phyloP scores from a whole-genome alignment of 805 yeast species.

The Cyberlindnera mrakii region DNA sequence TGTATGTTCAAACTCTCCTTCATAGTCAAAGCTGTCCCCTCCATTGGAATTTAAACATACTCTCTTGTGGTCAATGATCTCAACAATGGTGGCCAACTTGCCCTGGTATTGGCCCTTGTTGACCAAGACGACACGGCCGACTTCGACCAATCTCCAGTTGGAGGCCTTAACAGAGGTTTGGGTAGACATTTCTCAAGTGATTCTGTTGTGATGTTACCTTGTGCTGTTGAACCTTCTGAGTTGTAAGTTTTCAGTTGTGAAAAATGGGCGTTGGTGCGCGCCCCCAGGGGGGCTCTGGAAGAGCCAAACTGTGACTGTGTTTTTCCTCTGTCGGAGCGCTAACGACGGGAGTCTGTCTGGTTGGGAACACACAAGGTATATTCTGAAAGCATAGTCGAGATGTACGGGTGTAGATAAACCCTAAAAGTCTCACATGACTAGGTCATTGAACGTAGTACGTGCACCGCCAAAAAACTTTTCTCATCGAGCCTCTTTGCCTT shows the following conservation, averaged over 20 bases:
- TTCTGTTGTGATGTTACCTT: background rate
- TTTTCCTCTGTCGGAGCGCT: background rate
- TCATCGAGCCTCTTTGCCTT: background rate
- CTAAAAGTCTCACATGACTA: no score
- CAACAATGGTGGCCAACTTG: slow-evolving; percentile 95
- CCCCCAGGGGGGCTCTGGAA: background rate
- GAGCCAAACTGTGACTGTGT: no score
- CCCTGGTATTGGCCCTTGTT: slow-evolving; percentile 67
- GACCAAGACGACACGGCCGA: slow-evolving; percentile 96
- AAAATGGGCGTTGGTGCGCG: background rate
- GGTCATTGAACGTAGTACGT: background rate
- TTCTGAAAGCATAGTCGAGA: background rate
- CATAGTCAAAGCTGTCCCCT: background rate
- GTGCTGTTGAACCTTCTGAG: background rate
- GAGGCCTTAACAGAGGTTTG: slow-evolving; percentile 84
- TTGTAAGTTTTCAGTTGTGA: slow-evolving; percentile 1
- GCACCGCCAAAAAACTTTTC: background rate
- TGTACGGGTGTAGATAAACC: background rate
- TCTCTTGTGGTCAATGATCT: slow-evolving; percentile 98
- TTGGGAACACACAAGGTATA: background rate
- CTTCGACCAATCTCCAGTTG: slow-evolving; percentile 99
- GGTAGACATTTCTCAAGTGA: slow-evolving; percentile 47
- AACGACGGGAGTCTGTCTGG: background rate
- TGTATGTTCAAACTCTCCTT: background rate
- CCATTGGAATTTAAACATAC: slow-evolving; percentile 43